A percentile compares a stretch with the other conserved stretches of the same genome.
Evolutionary conservation across 345 rosid genomes (phyloP).

Genomic region (Syzygium oleosum): DNA sequence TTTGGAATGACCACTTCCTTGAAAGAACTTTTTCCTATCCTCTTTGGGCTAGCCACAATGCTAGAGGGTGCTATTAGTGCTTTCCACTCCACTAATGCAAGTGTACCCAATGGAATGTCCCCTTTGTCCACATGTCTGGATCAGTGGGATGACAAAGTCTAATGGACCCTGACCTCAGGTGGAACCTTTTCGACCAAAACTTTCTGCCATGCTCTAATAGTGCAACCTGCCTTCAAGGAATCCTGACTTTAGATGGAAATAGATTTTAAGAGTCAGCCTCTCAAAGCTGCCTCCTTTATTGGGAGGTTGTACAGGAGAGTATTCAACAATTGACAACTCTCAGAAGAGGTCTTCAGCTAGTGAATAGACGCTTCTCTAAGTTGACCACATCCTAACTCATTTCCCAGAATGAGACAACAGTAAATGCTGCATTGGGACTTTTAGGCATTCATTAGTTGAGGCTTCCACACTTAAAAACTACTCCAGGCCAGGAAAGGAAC

Average conservation of each 20-base stretch:
- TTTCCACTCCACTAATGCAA: background rate
- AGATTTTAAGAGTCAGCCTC: background rate
- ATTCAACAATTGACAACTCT: background rate
- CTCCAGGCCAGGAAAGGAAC: background rate
- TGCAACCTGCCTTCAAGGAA: background rate
- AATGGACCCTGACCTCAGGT: background rate
- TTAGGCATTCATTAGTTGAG: background rate
- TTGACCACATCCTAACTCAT: background rate
- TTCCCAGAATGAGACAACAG: background rate
- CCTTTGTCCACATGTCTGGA: background rate
- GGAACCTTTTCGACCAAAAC: background rate
- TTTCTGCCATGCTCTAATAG: background rate
- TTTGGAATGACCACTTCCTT: background rate
- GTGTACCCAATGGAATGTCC: background rate
- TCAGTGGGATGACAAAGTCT: background rate
- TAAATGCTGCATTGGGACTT: background rate
- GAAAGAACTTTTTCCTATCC: background rate
- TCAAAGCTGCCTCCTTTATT: background rate
- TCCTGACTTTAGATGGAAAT: background rate
- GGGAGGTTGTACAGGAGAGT: background rate
- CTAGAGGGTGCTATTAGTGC: background rate
- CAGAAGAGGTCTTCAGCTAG: background rate
- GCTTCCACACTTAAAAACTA: background rate
- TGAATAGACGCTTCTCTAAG: background rate
- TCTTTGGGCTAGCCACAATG: background rate